Conservation (phyloP, 805 yeast genomes). For the Kockiozyma suomiensis region DNA sequence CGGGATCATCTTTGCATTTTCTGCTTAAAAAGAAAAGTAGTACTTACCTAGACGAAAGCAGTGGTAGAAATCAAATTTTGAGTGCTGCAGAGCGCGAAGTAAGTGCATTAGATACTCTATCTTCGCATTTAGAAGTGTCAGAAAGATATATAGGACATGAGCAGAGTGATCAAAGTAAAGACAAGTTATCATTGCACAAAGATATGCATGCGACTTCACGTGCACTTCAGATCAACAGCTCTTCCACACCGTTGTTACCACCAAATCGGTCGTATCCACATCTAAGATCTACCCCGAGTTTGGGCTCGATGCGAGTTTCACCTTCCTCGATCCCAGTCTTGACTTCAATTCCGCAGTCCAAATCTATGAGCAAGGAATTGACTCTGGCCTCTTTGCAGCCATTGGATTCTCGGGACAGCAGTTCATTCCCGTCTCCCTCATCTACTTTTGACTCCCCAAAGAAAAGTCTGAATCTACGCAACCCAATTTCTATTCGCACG, state of each 20-base stretch:
- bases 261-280: background rate
- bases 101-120: background rate
- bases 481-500: background rate
- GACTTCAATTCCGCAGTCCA: slow-evolving; percentile 4
- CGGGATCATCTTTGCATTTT: background rate
- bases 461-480: background rate
- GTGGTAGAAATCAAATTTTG: background rate
- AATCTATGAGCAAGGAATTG: background rate
- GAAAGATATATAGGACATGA: background rate
- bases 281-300: slow-evolving; percentile 6
- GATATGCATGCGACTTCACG: background rate
- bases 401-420: background rate
- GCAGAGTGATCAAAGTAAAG: background rate
- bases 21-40: background rate
- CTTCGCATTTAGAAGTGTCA: background rate
- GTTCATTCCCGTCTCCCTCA: background rate
- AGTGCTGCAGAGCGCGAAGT: background rate
- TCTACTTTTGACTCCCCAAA: background rate
- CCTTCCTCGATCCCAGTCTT: slow-evolving; percentile 10
- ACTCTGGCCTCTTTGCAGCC: background rate
- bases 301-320: slow-evolving; percentile 2
- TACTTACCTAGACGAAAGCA: background rate
- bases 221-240: background rate
- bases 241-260: background rate
- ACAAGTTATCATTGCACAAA: background rate